Conservation (phyloP, 352 stramenopile species). For the Thraustochytrium sp. region DNA sequence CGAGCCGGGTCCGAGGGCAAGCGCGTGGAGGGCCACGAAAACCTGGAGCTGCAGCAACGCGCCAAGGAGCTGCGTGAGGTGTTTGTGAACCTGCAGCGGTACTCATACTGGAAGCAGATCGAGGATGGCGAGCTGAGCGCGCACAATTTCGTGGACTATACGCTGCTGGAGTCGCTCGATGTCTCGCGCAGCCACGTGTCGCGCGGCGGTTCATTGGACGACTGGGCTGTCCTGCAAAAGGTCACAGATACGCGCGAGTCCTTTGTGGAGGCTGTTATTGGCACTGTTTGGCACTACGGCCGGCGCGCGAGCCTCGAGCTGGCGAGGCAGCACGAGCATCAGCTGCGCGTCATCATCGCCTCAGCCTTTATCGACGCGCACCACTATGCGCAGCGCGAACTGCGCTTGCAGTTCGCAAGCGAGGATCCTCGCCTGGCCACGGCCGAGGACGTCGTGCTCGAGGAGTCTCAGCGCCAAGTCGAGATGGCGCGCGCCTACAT, state of each 20-base stretch:
- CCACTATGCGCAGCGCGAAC: not conserved
- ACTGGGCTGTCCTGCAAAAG: not conserved
- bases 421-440: not conserved
- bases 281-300: not conserved
- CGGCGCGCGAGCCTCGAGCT: not conserved
- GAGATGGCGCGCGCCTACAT: not conserved
- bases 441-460: not conserved
- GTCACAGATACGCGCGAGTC: not conserved
- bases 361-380: not conserved
- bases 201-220: not conserved
- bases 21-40: not conserved
- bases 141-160: constrained; percentile 17
- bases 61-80: constrained; percentile 37
- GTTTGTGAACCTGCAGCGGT: constrained; percentile 4
- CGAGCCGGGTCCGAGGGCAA: not conserved
- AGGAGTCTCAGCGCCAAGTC: not conserved
- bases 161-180: constrained; percentile 6
- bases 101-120: not conserved
- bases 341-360: not conserved
- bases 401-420: not conserved
- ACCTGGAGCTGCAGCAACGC: not conserved
- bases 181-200: not conserved
- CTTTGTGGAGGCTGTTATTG: not conserved
- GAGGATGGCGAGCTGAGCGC: not conserved
- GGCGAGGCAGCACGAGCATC: not conserved